These are phyloP conservation scores for Dothidotthia symphoricarpi DNA, from an alignment of 2,329 filamentous ascomycete genomes.

Conservation along the genomic window DNA sequence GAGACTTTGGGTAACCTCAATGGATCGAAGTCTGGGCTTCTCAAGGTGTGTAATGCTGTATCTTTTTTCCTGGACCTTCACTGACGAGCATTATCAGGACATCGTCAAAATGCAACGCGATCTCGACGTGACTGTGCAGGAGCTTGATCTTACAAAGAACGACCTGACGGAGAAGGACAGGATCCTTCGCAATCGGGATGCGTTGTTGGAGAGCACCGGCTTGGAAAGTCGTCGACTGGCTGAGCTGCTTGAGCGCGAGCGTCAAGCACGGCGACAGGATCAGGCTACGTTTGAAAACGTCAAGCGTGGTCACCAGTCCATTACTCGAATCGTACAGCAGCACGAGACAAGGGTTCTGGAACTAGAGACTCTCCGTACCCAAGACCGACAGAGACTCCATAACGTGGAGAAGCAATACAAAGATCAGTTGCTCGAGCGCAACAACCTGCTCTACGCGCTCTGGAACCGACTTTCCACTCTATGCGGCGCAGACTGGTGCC, in stretches of 20 bases:
- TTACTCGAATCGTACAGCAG: slow-evolving; percentile 79
- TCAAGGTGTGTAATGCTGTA: slow-evolving; percentile 58
- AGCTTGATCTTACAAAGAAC: slow-evolving; percentile 75
- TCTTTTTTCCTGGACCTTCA: slow-evolving; percentile 6
- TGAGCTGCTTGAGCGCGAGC: slow-evolving; percentile 89
- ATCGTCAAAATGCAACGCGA: slow-evolving; percentile 86
- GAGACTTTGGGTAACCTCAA: slow-evolving; percentile 85
- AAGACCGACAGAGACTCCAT: slow-evolving; percentile 74
- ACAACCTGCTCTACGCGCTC: slow-evolving; percentile 79
- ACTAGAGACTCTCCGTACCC: slow-evolving; percentile 73
- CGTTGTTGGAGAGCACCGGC: slow-evolving; percentile 81
- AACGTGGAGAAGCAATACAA: slow-evolving; percentile 76
- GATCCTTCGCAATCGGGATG: slow-evolving; percentile 84
- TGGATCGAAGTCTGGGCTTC: slow-evolving; percentile 78
- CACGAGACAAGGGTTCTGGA: slow-evolving; percentile 83
- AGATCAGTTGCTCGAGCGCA: slow-evolving; percentile 85
- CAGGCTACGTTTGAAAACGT: slow-evolving; percentile 85
- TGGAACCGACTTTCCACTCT: slow-evolving; percentile 86
- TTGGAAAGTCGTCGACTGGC: slow-evolving; percentile 81
- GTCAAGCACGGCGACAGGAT: slow-evolving; percentile 78
- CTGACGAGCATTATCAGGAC: slow-evolving; percentile 52
- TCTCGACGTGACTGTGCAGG: slow-evolving; percentile 77
- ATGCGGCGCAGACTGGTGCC: slow-evolving; percentile 88
- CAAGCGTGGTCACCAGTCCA: slow-evolving; percentile 82
- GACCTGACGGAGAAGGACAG: slow-evolving; percentile 87